A percentile compares a stretch with the other conserved stretches of the same genome.
phyloP scores from a whole-genome alignment of 441 rosid genomes.

The Arabidopsis lyrata region DNA sequence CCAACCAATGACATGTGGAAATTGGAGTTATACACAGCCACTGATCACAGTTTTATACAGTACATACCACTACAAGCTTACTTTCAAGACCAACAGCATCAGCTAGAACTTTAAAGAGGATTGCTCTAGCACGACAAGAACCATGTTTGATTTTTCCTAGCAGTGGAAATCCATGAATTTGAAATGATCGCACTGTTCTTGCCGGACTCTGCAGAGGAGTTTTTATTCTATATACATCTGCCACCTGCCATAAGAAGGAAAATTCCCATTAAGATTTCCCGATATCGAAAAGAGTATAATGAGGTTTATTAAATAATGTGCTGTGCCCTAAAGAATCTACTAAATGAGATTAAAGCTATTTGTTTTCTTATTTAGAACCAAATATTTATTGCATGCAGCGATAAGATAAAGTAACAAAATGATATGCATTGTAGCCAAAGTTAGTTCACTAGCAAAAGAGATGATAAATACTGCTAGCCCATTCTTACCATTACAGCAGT shows the following conservation, averaged over 20 bases:
- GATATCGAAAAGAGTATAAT: background rate
- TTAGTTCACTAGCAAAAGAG: background rate
- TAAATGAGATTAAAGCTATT: background rate
- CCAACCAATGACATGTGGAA: background rate
- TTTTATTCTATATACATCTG: conserved; percentile 61
- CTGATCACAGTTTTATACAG: conserved; percentile 17
- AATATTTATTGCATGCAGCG: conserved; percentile 13
- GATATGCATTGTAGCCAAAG: background rate
- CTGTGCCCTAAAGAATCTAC: background rate
- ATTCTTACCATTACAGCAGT: conserved; percentile 77
- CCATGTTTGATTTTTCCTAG: conserved; percentile 84
- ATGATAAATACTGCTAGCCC: conserved; percentile 10
- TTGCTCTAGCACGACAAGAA: conserved; percentile 84
- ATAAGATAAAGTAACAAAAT: conserved; percentile 13
- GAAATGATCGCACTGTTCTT: conserved; percentile 57
- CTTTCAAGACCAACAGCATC: conserved; percentile 83
- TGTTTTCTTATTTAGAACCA: background rate
- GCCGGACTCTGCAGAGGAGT: conserved; percentile 66
- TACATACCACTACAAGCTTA: conserved; percentile 84
- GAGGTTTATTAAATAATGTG: background rate
- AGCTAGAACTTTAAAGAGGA: conserved; percentile 88
- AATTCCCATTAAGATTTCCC: background rate
- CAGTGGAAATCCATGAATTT: conserved; percentile 60
- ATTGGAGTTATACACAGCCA: background rate
- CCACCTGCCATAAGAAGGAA: conserved; percentile 55